phyloP scores from a whole-genome alignment of 169 alveolate genomes.

The Cryptosporidium muris region DNA sequence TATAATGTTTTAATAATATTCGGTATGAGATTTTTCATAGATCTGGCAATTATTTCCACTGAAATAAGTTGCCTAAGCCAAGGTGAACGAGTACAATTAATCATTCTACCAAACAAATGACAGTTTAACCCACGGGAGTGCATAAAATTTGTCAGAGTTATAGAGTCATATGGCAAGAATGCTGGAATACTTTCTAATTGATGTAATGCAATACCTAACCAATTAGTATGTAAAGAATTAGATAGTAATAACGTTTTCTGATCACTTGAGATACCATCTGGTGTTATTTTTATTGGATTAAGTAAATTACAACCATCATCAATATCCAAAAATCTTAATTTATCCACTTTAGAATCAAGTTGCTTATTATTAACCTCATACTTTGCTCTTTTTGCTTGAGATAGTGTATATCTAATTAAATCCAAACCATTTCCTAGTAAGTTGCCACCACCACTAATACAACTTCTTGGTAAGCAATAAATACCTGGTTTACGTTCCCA shows the following conservation, averaged over 20 bases:
- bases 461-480: slow-evolving; percentile 60
- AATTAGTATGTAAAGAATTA: slow-evolving; percentile 60
- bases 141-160: slow-evolving; percentile 46
- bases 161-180: slow-evolving; percentile 63
- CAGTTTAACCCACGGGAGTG: slow-evolving; percentile 67
- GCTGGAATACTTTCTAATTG: slow-evolving; percentile 67
- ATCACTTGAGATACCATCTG: slow-evolving; percentile 38
- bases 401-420: slow-evolving; percentile 47
- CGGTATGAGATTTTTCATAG: slow-evolving; percentile 58
- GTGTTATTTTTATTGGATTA: slow-evolving; percentile 26
- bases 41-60: slow-evolving; percentile 46
- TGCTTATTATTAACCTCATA: neutral
- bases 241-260: slow-evolving; percentile 47
- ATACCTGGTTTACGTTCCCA: slow-evolving; percentile 69
- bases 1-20: slow-evolving; percentile 34
- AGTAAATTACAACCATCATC: slow-evolving; percentile 57
- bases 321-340: slow-evolving; percentile 34
- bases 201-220: slow-evolving; percentile 43
- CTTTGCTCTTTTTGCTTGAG: slow-evolving; percentile 37
- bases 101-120: slow-evolving; percentile 44
- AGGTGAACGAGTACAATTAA: slow-evolving; percentile 58
- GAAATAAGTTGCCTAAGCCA: slow-evolving; percentile 57
- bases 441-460: slow-evolving; percentile 68
- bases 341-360: neutral
- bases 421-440: slow-evolving; percentile 56